These are phyloP conservation scores for Stagonosporopsis rhizophila DNA, from an alignment of 2,329 filamentous ascomycete genomes.

Conservation along the genomic window DNA sequence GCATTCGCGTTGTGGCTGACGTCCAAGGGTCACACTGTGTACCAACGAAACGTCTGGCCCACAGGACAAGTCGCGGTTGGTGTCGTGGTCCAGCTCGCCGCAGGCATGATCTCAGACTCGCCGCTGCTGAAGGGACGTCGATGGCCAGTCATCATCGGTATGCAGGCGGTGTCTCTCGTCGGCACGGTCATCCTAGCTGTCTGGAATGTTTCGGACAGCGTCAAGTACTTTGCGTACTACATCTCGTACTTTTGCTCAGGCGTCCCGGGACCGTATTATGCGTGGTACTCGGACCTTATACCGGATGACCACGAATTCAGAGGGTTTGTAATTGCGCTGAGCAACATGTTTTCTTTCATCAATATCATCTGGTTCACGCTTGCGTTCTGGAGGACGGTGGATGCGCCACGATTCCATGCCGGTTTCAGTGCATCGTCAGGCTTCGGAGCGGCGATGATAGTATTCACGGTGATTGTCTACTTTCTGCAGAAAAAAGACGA, in stretches of 20 bases:
- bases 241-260: conserved; percentile 32
- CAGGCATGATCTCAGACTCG: conserved; percentile 44
- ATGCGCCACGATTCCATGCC: conserved; percentile 30
- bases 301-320: conserved; percentile 39
- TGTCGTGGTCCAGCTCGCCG: conserved; percentile 55
- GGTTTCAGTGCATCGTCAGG: conserved; percentile 31
- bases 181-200: conserved; percentile 52
- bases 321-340: conserved; percentile 33
- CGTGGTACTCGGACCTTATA: conserved; percentile 37
- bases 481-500: conserved; percentile 28
- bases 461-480: conserved; percentile 21
- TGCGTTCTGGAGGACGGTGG: conserved; percentile 32
- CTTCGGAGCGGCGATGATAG: conserved; percentile 31
- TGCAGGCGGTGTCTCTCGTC: conserved; percentile 49
- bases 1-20: conserved; percentile 55
- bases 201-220: conserved; percentile 54
- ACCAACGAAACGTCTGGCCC: conserved; percentile 57
- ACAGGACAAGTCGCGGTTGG: conserved; percentile 55
- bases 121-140: conserved; percentile 34
- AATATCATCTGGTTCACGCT: conserved; percentile 30
- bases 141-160: conserved; percentile 52
- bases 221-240: conserved; percentile 50
- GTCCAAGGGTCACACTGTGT: conserved; percentile 52
- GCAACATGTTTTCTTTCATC: conserved; percentile 36
- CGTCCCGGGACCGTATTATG: conserved; percentile 35